Evolutionary conservation across 2,329 filamentous ascomycete genomes (phyloP), one percentile per base, ranked within the genome.

Genomic region (Pezicula rhizophila): DNA sequence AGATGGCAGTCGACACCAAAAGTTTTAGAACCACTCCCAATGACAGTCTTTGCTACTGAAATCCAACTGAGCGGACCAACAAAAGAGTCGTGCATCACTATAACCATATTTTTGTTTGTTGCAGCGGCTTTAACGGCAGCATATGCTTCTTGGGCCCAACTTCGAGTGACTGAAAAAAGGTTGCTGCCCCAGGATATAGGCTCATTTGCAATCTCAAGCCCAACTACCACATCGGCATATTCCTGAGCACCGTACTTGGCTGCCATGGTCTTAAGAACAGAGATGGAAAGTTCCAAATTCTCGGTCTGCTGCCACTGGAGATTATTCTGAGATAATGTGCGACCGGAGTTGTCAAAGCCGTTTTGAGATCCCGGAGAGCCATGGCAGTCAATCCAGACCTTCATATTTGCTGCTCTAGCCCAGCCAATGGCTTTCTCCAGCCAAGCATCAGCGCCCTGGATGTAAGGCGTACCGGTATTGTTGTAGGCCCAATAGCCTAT

Each of bases 261-360:
- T 5, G 68, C 66, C 46, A 72, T 70, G 8, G 53, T 64, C 50
- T 64, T 50, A 37, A 72, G 63, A 10, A 70, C 63, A 8, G 52
- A 52, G 39, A 66, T 68, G 40, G 64, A 68, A 3, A 52, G 56
- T 2, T 60, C 46, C 15, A 69, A 55, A 52, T 69, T 69, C 14
- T 54, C 39, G 7, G 39, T 39, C 57, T 62, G 46, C 69, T 70
- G 47, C 72, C 73, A 78, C 49, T 68, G 67, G 20, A 52, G 68
- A 44, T 51, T 55, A 46, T 31, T 12, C 28, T 31, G 2, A 12
- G 28, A 31, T 31, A 66, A 69, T 56, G 68, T 66, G 49, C 75
- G 70, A 1, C 80, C 80, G 15, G 73, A 78, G 61, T 82, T 81
- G 62, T 82, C 79, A 57, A 75, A 81, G 6, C 79, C 79, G 53